These are phyloP conservation scores for Auriscalpium microsporum DNA, from an alignment of 768 basidiomycete species.

Conservation along the genomic window DNA sequence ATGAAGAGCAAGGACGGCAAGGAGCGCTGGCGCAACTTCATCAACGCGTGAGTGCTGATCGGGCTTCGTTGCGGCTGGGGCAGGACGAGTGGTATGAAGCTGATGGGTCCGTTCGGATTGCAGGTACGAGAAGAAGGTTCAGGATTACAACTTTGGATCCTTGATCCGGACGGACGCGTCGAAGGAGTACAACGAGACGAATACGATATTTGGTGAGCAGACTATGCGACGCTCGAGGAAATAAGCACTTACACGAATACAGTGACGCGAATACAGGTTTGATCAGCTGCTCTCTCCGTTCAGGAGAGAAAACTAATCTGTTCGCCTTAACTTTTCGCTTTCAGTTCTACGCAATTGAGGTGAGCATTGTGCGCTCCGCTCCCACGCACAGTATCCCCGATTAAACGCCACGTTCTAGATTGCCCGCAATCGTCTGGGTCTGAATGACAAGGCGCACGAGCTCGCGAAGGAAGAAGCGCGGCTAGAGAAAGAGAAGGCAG, in stretches of 20 bases:
- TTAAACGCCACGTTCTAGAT: slow-evolving; percentile 42
- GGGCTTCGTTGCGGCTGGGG: too few species aligned
- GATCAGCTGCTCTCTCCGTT: slow-evolving; percentile 6
- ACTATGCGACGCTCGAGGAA: too few species aligned
- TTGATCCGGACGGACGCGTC: slow-evolving; percentile 75
- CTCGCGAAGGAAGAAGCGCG: slow-evolving; percentile 61
- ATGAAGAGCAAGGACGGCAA: slow-evolving; percentile 88
- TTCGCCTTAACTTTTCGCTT: slow-evolving; percentile 2
- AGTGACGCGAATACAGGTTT: slow-evolving; percentile 68
- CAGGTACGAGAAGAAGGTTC: slow-evolving; percentile 84
- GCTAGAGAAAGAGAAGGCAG: slow-evolving; percentile 45
- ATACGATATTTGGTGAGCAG: slow-evolving; percentile 83
- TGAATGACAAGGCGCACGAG: slow-evolving; percentile 84
- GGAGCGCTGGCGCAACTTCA: slow-evolving; percentile 85
- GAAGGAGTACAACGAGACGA: slow-evolving; percentile 81
- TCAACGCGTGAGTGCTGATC: slow-evolving; percentile 45
- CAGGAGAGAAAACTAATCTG: too few species aligned
- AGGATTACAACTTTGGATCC: slow-evolving; percentile 96
- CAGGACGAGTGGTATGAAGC: too few species aligned
- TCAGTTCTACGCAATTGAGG: slow-evolving; percentile 92
- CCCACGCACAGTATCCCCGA: slow-evolving; percentile 2
- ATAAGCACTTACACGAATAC: background rate
- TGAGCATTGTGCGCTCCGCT: slow-evolving; percentile 23
- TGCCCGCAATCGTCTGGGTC: slow-evolving; percentile 79
- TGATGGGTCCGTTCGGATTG: background rate